Conservation (phyloP, 2,329 filamentous ascomycete species). For the Dendrostoma leiphaemia region DNA sequence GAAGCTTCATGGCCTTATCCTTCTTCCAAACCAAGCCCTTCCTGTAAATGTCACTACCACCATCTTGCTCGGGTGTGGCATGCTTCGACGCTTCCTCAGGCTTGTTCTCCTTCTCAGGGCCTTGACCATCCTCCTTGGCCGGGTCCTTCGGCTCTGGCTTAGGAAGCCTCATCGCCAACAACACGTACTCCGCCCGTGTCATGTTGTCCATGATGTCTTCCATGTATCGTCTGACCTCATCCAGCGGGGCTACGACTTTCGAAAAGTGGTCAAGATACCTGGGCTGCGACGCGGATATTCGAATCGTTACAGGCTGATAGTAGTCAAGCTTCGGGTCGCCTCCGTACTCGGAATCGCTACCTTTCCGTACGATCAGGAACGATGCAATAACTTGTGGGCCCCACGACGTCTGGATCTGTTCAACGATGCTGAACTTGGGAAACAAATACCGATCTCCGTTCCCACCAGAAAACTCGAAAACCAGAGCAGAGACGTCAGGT, state of each 20-base stretch:
- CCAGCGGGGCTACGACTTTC: conserved; percentile 59
- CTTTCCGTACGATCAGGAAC: conserved; percentile 74
- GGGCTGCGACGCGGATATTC: conserved; percentile 52
- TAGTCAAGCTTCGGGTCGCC: conserved; percentile 66
- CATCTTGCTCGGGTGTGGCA: conserved; percentile 25
- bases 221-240: conserved; percentile 66
- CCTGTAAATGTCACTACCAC: conserved; percentile 1
- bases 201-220: conserved; percentile 68
- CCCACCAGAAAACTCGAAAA: conserved; percentile 66
- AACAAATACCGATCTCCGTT: conserved; percentile 76
- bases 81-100: conserved; percentile 13
- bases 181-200: conserved; percentile 65
- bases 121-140: conserved; percentile 29
- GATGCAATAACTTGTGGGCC: conserved; percentile 68
- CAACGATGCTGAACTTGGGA: conserved; percentile 74
- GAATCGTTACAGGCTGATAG: conserved; percentile 72
- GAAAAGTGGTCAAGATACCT: conserved; percentile 60
- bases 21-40: conserved; percentile 19
- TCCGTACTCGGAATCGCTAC: conserved; percentile 62
- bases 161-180: conserved; percentile 66
- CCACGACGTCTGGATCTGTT: conserved; percentile 53
- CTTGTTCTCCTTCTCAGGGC: conserved; percentile 23
- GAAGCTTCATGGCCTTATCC: conserved; percentile 15
- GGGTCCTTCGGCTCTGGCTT: conserved; percentile 39
- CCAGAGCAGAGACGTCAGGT: conserved; percentile 63